Percentiles rank a stretch among this genome's conserved stretches.
phyloP scores from a whole-genome alignment of 768 basidiomycete species.

The Ramaria rubella region DNA sequence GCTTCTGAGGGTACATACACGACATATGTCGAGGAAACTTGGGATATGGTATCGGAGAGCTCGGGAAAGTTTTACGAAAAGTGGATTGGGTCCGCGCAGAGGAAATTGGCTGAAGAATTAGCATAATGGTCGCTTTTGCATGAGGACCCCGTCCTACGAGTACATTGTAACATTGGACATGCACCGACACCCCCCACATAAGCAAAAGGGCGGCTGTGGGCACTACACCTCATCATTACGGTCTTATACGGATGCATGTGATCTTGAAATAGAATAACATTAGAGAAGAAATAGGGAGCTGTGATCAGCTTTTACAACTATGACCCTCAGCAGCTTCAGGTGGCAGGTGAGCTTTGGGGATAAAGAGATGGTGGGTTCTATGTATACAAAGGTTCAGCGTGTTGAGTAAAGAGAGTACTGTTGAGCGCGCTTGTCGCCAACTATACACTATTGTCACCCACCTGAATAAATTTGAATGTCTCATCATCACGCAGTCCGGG shows the following conservation, averaged over 20 bases:
- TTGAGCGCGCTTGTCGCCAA: too few species aligned
- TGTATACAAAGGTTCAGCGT: too few species aligned
- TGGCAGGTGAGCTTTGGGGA: too few species aligned
- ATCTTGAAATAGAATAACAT: not conserved
- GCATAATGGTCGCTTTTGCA: not conserved
- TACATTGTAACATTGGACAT: not conserved
- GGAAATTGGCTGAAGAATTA: slow-evolving; percentile 9
- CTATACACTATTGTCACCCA: not conserved
- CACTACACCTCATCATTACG: not conserved
- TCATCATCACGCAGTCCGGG: not conserved
- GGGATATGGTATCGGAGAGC: slow-evolving; percentile 13
- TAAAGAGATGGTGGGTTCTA: too few species aligned
- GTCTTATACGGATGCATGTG: not conserved
- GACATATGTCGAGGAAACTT: slow-evolving; percentile 15
- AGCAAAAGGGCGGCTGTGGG: not conserved
- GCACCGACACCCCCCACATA: not conserved
- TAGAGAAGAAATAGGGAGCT: too few species aligned
- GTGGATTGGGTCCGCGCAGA: slow-evolving; percentile 23
- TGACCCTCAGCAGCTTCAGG: too few species aligned
- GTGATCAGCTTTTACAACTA: too few species aligned
- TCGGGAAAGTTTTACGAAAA: slow-evolving; percentile 41
- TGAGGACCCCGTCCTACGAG: too few species aligned
- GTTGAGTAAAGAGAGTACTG: too few species aligned
- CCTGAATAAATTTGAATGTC: not conserved
- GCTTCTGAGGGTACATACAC: slow-evolving; percentile 15